These are phyloP conservation scores for Auriscalpium microsporum DNA, from an alignment of 768 basidiomycete genomes.

Conservation along the genomic window DNA sequence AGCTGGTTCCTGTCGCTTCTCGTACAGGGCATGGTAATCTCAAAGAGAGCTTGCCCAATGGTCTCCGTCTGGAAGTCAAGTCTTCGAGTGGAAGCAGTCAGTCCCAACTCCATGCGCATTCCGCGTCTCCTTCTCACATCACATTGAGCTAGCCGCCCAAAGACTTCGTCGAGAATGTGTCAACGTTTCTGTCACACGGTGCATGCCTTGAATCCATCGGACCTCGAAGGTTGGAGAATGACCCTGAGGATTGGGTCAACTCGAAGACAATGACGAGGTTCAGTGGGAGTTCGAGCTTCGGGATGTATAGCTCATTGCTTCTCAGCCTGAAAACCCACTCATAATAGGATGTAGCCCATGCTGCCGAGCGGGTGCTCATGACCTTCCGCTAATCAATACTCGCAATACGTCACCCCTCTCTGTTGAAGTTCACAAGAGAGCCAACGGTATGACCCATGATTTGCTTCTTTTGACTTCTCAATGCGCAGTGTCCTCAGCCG, in stretches of 20 bases:
- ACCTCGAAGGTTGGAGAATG: constrained; percentile 76
- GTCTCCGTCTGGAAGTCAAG: constrained; percentile 60
- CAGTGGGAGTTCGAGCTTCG: constrained; percentile 92
- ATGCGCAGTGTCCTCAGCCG: constrained; percentile 21
- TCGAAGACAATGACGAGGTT: constrained; percentile 83
- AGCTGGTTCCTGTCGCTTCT: constrained; percentile 66
- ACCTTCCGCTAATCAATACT: constrained; percentile 65
- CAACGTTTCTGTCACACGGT: constrained; percentile 69
- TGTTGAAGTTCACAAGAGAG: constrained; percentile 45
- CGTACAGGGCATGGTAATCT: constrained; percentile 79
- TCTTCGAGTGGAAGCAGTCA: constrained; percentile 50
- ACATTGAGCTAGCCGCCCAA: constrained; percentile 38
- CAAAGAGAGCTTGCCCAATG: constrained; percentile 76
- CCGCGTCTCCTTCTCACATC: constrained; percentile 7
- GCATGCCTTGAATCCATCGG: constrained; percentile 78
- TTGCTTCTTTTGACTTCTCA: background rate
- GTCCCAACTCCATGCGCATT: constrained; percentile 10
- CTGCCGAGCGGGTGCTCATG: constrained; percentile 86
- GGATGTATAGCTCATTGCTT: constrained; percentile 27
- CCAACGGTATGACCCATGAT: constrained; percentile 42
- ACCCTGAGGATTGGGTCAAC: constrained; percentile 94
- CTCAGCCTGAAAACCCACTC: background rate
- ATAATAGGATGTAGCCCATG: constrained; percentile 59
- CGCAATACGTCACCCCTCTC: constrained; percentile 58
- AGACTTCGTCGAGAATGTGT: constrained; percentile 67